phyloP scores from a whole-genome alignment of 129 eudicot species.

The Flaveria bidentis region DNA sequence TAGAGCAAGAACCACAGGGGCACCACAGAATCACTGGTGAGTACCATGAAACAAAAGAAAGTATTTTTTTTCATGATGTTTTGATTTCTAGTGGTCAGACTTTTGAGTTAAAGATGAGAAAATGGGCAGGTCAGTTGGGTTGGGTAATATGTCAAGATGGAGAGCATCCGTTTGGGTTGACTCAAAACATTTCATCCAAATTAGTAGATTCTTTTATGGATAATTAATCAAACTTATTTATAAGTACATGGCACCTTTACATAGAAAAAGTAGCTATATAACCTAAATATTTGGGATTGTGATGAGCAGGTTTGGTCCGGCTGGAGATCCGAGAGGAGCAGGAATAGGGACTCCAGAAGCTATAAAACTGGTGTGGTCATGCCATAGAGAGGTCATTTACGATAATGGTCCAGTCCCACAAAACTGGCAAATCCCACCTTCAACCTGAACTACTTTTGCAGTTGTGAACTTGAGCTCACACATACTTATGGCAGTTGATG shows the following conservation, averaged over 20 bases:
- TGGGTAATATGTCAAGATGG: background rate
- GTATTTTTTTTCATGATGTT: background rate
- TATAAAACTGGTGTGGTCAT: slow-evolving; percentile 96
- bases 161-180: background rate
- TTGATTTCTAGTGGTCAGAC: too few species aligned
- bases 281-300: background rate
- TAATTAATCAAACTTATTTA: background rate
- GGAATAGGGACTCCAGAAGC: slow-evolving; percentile 99
- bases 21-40: slow-evolving; percentile 98
- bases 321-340: slow-evolving; percentile 99
- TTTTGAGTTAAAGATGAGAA: background rate
- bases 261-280: background rate
- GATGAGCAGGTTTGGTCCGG: slow-evolving; percentile 87
- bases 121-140: background rate
- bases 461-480: slow-evolving; percentile 5
- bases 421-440: slow-evolving; percentile 65
- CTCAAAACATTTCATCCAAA: background rate
- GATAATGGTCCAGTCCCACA: slow-evolving; percentile 82
- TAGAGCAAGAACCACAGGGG: slow-evolving; percentile 98
- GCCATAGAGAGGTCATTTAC: slow-evolving; percentile 94
- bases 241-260: background rate
- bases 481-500: background rate
- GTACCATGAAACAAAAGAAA: background rate
- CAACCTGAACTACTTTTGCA: slow-evolving; percentile 51
- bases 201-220: background rate